Percentiles rank a stretch among this genome's conserved stretches.
Conservation (phyloP, 2,329 filamentous ascomycete genomes). For the Orbilia oligospora region DNA sequence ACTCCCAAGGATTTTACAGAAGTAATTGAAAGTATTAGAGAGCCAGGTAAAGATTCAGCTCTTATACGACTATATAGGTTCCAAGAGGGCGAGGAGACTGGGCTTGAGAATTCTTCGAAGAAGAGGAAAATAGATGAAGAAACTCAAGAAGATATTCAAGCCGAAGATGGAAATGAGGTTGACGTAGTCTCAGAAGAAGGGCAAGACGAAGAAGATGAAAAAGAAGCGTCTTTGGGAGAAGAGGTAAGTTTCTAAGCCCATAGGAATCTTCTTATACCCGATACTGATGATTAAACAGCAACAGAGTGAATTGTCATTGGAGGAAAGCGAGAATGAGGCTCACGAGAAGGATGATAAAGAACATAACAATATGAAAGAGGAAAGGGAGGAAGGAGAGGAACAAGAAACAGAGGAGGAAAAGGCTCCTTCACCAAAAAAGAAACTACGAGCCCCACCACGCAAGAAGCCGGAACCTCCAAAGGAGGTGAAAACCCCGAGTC, state of each 20-base stretch:
- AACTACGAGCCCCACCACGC: not conserved
- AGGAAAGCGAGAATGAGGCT: not conserved
- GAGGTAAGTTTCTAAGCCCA: not conserved
- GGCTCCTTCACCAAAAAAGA: not conserved
- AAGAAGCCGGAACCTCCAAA: not conserved
- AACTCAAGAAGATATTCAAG: not conserved
- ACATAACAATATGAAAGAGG: not conserved
- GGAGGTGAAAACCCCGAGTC: not conserved
- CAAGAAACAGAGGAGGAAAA: no score
- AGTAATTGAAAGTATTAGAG: constrained; percentile 27
- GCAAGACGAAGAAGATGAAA: not conserved
- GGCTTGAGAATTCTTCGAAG: constrained; percentile 1
- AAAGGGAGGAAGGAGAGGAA: not conserved
- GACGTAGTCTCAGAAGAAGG: not conserved
- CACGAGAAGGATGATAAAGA: not conserved
- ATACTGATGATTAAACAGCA: not conserved
- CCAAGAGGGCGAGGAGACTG: constrained; percentile 14
- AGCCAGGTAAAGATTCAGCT: constrained; percentile 15
- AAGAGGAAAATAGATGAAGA: constrained; percentile 8
- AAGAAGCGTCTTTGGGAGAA: not conserved
- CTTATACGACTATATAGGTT: constrained; percentile 41
- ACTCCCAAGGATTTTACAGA: constrained; percentile 20
- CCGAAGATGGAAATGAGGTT: not conserved
- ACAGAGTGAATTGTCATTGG: not conserved
- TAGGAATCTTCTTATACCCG: not conserved